These are phyloP conservation scores for Carex arenaria DNA, from an alignment of 202 grass and related monocot genomes.

Conservation along the genomic window DNA sequence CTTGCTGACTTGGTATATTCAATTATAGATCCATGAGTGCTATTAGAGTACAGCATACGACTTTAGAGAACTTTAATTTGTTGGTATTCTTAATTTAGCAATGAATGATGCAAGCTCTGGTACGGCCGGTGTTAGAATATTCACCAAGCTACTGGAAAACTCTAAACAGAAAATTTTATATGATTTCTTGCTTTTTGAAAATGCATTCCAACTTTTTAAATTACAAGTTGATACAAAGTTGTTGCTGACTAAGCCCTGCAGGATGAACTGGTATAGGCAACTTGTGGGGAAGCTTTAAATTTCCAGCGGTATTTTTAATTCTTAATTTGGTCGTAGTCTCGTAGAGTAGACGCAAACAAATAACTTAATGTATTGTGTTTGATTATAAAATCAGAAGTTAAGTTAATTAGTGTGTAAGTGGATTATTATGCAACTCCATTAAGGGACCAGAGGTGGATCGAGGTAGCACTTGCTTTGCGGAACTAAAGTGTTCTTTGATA, in stretches of 20 bases:
- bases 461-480: neutral
- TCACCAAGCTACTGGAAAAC: neutral
- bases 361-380: neutral
- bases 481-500: neutral
- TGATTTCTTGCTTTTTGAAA: slow-evolving; percentile 4
- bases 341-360: slow-evolving; percentile 1
- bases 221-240: neutral
- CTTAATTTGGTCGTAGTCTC: neutral
- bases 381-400: neutral
- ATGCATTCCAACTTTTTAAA: neutral
- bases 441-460: neutral
- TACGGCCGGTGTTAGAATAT: slow-evolving; percentile 6
- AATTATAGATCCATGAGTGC: neutral
- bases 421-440: slow-evolving; percentile 12
- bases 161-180: neutral
- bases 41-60: neutral
- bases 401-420: neutral
- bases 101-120: slow-evolving; percentile 3
- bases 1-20: slow-evolving; percentile 10
- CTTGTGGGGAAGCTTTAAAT: neutral
- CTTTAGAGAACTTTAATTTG: neutral
- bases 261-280: neutral
- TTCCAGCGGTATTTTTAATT: neutral
- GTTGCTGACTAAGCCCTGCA: neutral
- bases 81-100: slow-evolving; percentile 5